Conservation (phyloP, 2,329 filamentous ascomycete genomes). For the Volutella citrinella region DNA sequence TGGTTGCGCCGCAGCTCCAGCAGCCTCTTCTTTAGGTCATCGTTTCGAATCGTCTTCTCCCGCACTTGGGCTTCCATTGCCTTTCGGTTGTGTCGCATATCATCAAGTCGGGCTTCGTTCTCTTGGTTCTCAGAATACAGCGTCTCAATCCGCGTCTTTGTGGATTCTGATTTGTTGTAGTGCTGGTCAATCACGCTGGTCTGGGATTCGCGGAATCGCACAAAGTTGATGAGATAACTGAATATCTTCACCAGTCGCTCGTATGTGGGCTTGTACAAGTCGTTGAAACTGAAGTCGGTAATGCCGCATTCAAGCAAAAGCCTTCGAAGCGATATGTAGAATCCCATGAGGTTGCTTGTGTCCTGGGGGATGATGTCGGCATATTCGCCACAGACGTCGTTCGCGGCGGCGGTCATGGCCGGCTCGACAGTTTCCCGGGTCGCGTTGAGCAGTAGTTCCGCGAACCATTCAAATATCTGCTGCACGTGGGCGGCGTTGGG, state of each 20-base stretch:
- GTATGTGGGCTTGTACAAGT: conserved; percentile 87
- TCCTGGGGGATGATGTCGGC: conserved; percentile 83
- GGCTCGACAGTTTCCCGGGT: conserved; percentile 92
- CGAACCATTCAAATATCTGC: conserved; percentile 97
- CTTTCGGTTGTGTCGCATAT: conserved; percentile 76
- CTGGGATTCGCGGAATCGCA: conserved; percentile 92
- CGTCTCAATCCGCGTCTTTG: conserved; percentile 82
- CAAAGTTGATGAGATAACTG: conserved; percentile 98
- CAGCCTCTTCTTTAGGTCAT: conserved; percentile 79
- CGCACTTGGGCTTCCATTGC: conserved; percentile 78
- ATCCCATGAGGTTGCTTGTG: conserved; percentile 91
- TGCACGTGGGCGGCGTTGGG: conserved; percentile 93
- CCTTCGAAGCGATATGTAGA: conserved; percentile 79
- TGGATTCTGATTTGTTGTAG: conserved; percentile 85
- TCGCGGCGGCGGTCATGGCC: conserved; percentile 87
- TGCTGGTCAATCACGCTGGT: conserved; percentile 87
- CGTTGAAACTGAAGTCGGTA: conserved; percentile 88
- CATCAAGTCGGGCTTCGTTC: conserved; percentile 73
- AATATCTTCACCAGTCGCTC: conserved; percentile 92
- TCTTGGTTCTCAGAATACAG: conserved; percentile 84
- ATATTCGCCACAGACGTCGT: conserved; percentile 81
- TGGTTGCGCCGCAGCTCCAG: conserved; percentile 79
- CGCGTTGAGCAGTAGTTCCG: conserved; percentile 87
- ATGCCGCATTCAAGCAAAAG: conserved; percentile 87
- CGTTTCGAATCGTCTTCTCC: conserved; percentile 82